Percentiles rank a stretch among this genome's conserved stretches.
Conservation (phyloP, 2,329 filamentous ascomycete genomes). For the Cercospora beticola region DNA sequence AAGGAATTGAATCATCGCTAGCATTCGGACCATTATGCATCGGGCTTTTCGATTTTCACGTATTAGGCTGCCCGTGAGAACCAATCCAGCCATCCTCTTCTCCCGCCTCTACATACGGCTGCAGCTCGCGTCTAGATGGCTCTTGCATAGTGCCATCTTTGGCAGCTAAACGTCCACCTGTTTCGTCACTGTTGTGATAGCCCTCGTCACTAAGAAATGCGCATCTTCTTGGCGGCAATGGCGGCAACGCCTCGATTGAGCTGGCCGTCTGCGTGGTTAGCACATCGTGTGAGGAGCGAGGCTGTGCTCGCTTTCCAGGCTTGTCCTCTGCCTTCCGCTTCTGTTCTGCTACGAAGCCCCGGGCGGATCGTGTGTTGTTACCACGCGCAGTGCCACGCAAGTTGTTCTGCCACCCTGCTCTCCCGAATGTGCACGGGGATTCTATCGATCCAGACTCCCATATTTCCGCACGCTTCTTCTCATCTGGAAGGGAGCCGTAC, state of each 20-base stretch:
- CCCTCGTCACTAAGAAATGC: neutral
- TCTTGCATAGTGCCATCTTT: constrained; percentile 26
- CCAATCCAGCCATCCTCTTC: constrained; percentile 14
- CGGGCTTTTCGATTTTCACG: neutral
- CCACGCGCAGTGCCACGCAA: neutral
- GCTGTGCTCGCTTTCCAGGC: neutral
- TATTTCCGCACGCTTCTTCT: constrained; percentile 16
- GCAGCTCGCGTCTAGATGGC: constrained; percentile 19
- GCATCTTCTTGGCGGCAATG: constrained; percentile 15
- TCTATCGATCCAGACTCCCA: constrained; percentile 12
- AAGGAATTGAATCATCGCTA: neutral
- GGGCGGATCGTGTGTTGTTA: neutral
- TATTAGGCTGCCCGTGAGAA: neutral
- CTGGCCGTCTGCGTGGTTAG: neutral
- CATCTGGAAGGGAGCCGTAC: constrained; percentile 16
- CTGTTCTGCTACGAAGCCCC: neutral
- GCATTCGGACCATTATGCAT: neutral
- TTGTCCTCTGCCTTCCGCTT: neutral
- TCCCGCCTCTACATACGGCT: constrained; percentile 32
- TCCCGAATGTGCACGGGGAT: constrained; percentile 15
- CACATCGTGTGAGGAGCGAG: neutral
- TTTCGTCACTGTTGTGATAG: neutral
- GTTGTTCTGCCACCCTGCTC: constrained; percentile 3
- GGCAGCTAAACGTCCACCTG: constrained; percentile 5
- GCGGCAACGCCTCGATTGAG: neutral